Conservation (phyloP, 1,284 basidiomycete genomes). For the Apiotrichum siamense region DNA sequence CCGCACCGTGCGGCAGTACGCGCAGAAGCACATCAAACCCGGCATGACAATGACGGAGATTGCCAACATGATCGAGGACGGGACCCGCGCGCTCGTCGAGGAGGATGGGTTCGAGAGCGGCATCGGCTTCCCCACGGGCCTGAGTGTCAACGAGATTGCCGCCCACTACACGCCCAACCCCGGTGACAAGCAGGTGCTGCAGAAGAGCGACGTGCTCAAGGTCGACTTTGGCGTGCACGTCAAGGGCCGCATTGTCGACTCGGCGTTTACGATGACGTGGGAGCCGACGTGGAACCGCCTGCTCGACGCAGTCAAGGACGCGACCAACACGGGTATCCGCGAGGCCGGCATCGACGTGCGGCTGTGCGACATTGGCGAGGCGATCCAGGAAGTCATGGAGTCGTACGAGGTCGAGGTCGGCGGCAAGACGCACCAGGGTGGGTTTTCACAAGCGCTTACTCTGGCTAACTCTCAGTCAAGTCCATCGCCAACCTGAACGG, state of each 20-base stretch:
- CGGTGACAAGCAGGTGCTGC: conserved; percentile 80
- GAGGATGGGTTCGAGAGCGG: conserved; percentile 73
- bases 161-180: conserved; percentile 97
- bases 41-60: conserved; percentile 96
- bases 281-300: conserved; percentile 87
- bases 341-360: conserved; percentile 95
- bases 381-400: conserved; percentile 98
- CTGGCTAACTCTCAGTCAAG: conserved; percentile 60
- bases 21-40: conserved; percentile 75
- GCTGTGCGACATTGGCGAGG: conserved; percentile 83
- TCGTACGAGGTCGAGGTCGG: conserved; percentile 92
- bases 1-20: conserved; percentile 77
- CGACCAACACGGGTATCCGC: conserved; percentile 83
- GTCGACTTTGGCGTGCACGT: conserved; percentile 98
- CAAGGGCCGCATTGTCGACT: conserved; percentile 87
- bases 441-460: neutral
- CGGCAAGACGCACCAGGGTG: conserved; percentile 78
- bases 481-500: conserved; percentile 85
- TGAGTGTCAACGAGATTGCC: conserved; percentile 89
- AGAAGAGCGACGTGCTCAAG: conserved; percentile 83
- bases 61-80: conserved; percentile 87
- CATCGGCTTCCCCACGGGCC: conserved; percentile 93
- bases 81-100: conserved; percentile 83
- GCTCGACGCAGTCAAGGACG: conserved; percentile 84
- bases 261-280: conserved; percentile 87